Base-by-base conservation (phyloP, 768 basidiomycete genomes). In the Naganishia friedmannii region DNA sequence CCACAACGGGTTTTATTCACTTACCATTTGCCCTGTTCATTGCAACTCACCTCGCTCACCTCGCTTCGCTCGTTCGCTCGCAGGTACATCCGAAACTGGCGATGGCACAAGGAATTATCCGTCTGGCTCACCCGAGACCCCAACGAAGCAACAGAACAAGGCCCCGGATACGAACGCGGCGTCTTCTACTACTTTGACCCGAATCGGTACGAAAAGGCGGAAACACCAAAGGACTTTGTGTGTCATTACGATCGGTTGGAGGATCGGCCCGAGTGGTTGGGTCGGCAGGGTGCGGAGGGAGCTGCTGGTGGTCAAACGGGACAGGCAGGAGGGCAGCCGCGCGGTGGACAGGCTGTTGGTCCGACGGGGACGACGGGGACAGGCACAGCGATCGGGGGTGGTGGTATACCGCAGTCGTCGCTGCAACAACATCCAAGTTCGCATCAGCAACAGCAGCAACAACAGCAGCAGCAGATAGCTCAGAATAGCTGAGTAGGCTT, bases 41-140 rank as follows among this genome's bases (percentile, higher is more conserved):
- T 17, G 28, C 53, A 15, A 21, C 10, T 32, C 6, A 42, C 26
- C 65, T 68, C 26, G 17, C 26, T 39, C 3, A 37, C 56, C 67
- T 56, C 26, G 23, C 28, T 26, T 23, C 39, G 26, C 19, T 39
- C 34, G 10, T 26, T 19, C 23, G 58, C 45, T 73, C 69, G 54
- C 74, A 94, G 93, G 77, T 95, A 88, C 85, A 90, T 90, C 80
- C 89, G 93, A 71, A 93, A 93, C 81, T 98, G 94, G 93, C 85
- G 94, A 71, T 96, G 90, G 82, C 93, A 96, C 86, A 96, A 93
- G 80, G 91, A 93, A 75, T 85, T 91, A 60, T 88, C 88, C 51
- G 81, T 91, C 86, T 87, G 88, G 88, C 82, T 96, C 81, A 94
- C 92, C 55, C 94, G 94, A 77, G 92, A 95, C 81, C 88, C 86